Base-by-base conservation (phyloP, 2,329 filamentous ascomycete species). In the Calonectria montana region DNA sequence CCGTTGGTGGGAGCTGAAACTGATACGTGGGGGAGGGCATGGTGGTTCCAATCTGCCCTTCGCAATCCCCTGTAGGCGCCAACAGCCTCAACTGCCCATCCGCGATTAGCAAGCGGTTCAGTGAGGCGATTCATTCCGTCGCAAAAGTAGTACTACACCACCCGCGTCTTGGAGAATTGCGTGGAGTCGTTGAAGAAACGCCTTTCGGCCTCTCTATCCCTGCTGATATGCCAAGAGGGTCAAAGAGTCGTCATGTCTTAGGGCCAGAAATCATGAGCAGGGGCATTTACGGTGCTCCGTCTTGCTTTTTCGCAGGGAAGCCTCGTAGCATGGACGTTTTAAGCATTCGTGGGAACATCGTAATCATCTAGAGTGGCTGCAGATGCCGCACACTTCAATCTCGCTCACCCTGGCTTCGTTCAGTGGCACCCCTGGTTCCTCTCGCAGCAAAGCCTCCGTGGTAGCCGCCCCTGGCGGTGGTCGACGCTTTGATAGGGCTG, bases 401-500 rank as follows among this genome's bases (percentile, higher is more conserved):
- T 78, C 76, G 73, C 76, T 76, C 72, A 74, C 72, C 77, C 77
- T 71, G 68, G 74, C 70, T 25, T 66, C 45, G 25, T 35, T 25
- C 48, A 50, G 45, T 35, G 23, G 27, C 29, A 53, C 47, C 57
- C 59, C 39, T 23, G 50, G 63, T 37, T 55, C 43, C 23, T 57
- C 37, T 64, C 65, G 59, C 31, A 62, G 43, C 41, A 37, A 61
- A 47, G 21, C 10, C 41, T 48, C 13, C 65, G 63, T 48, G n/a
- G 35, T 23, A 39, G 45, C 64, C 35, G 62, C 66, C 74, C 75
- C 70, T 73, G 66, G 65, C 61, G 59, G 65, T 50, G 67, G 35
- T 41, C 37, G 72, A 61, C 73, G 61, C 66, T 69, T 69, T 70
- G 55, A 65, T 77, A 78, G 73, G 76, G 76, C 76, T 78, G 73